A percentile compares a stretch with the other conserved stretches of the same genome.
phyloP scores from a whole-genome alignment of 139 green algal species.

The Coelastrella sp. region DNA sequence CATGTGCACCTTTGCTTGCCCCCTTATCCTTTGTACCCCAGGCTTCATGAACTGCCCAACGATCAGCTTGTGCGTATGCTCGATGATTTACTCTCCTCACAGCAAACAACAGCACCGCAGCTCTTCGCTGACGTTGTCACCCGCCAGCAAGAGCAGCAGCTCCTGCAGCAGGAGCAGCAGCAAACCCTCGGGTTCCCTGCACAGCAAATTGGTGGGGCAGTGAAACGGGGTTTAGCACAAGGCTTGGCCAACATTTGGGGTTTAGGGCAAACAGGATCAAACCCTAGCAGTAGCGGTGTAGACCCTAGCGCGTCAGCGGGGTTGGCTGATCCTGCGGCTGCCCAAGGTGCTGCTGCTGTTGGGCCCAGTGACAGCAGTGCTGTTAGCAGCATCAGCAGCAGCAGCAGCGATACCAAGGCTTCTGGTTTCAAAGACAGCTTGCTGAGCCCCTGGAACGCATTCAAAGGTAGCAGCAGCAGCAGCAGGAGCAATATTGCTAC shows the following conservation, averaged over 20 bases:
- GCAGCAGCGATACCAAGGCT: not conserved
- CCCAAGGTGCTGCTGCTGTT: not conserved
- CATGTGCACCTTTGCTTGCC: no score
- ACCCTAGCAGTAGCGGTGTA: not conserved
- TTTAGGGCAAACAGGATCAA: not conserved
- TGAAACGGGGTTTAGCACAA: not conserved
- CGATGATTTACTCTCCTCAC: constrained; percentile 26
- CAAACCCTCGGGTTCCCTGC: not conserved
- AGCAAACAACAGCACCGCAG: constrained; percentile 32
- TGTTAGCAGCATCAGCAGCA: constrained; percentile 4
- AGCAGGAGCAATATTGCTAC: not conserved
- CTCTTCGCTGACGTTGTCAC: constrained; percentile 33
- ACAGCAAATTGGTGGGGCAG: not conserved
- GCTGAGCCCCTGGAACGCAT: not conserved
- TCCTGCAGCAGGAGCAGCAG: constrained; percentile 10
- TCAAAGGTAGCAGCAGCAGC: constrained; percentile 9
- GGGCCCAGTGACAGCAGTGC: not conserved
- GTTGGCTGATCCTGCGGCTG: not conserved
- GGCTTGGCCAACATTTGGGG: not conserved
- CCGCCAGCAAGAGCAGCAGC: constrained; percentile 31
- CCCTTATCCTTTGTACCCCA: not conserved
- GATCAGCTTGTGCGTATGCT: constrained; percentile 30
- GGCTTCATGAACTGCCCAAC: constrained; percentile 14
- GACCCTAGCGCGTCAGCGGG: no score
- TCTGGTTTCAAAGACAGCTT: not conserved